Evolutionary conservation across 2,329 filamentous ascomycete genomes (phyloP), one percentile per base, ranked within the genome.

Genomic region (Domatiomyces globalis): DNA sequence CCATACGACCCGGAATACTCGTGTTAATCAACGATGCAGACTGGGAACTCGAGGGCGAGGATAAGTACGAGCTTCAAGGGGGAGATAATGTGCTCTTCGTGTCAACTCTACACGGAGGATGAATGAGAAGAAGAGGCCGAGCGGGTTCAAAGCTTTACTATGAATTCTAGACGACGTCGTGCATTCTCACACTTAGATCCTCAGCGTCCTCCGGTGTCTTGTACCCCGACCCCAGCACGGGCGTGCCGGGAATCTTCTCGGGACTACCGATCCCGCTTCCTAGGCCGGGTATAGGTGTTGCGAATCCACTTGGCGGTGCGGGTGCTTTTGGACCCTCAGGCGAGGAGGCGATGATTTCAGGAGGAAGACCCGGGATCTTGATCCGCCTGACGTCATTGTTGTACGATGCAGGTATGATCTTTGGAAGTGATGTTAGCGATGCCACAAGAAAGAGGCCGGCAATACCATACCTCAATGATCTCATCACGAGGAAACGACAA

Each of bases 21-120:
- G 90, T 95, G 25, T 76, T 98, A 52, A 94, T 98, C 67, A 98
- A 98, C 65, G 92, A 98, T 62, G 87, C 88, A 22, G 92, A 98
- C 67, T 98, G 92, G 92, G 92, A 96, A 68, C 78, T 98, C 10
- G 92, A 96, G 69, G 92, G 89, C 17, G 90, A 96, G 69, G 88
- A 92, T 65, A 77, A 81, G 58, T 96, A 96, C 65, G 83, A 88
- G 68, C 71, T 98, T 52, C 81, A 90, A 69, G 69, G 74, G 55
- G 78, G 81, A 53, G 92, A 98, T 71, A 90, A 85, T 64, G 85
- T 98, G 60, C 74, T 96, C 58, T 98, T 98, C 70, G 89, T 98
- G 56, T 95, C 89, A 55, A 98, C 92, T 17, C 74, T 98, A 55
- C 92, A 98, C 67, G 92, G 92, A 52, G 92, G 92, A 54, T 96